These are phyloP conservation scores for Nemophila menziesii DNA, from an alignment of 257 asterid species.

Conservation along the genomic window DNA sequence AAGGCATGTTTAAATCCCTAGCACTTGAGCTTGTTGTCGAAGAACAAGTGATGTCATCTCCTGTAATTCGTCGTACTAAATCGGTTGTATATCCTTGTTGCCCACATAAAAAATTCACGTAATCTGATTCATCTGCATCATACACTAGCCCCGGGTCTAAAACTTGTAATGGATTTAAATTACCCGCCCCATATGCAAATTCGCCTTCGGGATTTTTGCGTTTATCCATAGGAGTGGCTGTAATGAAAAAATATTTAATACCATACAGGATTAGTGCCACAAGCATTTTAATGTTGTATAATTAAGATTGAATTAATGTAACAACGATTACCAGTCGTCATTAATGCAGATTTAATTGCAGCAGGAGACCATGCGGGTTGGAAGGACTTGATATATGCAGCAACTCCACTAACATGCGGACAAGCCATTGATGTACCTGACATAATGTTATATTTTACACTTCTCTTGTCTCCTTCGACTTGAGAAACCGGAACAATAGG, in stretches of 20 bases:
- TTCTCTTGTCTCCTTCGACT: constrained; percentile 23
- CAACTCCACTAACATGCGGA: constrained; percentile 52
- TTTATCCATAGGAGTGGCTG: constrained; percentile 37
- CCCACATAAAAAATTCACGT: constrained; percentile 52
- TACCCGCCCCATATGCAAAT: constrained; percentile 67
- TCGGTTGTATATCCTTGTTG: constrained; percentile 52
- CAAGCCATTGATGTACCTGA: constrained; percentile 66
- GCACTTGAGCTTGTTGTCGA: constrained; percentile 28
- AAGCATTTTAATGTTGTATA: no score
- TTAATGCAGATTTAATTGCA: constrained; percentile 50
- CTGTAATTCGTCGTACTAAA: constrained; percentile 32
- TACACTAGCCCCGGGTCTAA: constrained; percentile 47
- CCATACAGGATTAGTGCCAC: no score
- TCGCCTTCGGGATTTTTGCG: constrained; percentile 34
- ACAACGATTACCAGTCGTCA: no score
- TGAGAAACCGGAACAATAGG: constrained; percentile 32
- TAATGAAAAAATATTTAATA: no score
- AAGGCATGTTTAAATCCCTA: constrained; percentile 54
- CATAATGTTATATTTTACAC: constrained; percentile 30
- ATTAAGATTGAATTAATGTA: no score
- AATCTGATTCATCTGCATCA: constrained; percentile 39
- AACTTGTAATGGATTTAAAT: constrained; percentile 50
- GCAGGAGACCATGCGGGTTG: constrained; percentile 62
- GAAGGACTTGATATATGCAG: constrained; percentile 39
- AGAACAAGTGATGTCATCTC: constrained; percentile 41